A percentile compares a stretch with the other conserved stretches of the same genome.
phyloP scores from a whole-genome alignment of 129 eudicot species.

The Arctium lappa region DNA sequence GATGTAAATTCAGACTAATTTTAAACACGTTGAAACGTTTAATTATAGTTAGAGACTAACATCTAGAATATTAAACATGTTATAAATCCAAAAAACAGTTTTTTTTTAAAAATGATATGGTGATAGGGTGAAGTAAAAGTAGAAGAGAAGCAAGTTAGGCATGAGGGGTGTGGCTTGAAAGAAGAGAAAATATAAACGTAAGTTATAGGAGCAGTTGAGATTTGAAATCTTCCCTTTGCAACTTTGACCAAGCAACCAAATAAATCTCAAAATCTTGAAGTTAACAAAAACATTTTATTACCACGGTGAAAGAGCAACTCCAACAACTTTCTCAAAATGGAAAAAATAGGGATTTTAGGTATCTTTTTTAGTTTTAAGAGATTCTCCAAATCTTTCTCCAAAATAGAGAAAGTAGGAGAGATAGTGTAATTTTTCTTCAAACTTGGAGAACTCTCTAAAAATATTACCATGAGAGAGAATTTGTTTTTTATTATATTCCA shows the following conservation, averaged over 20 bases:
- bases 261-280: background rate
- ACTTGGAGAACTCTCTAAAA: too few relatives aligned
- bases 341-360: too few relatives aligned
- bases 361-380: too few relatives aligned
- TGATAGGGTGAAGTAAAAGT: background rate
- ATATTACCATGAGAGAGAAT: too few relatives aligned
- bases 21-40: background rate
- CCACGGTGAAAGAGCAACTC: too few relatives aligned
- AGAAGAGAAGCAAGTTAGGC: constrained; percentile 9
- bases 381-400: too few relatives aligned
- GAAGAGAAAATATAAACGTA: constrained; percentile 21
- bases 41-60: background rate
- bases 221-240: constrained; percentile 16
- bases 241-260: constrained; percentile 22
- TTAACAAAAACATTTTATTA: background rate
- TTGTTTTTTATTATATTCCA: too few relatives aligned
- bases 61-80: background rate
- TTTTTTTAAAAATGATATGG: background rate
- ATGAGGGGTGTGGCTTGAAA: constrained; percentile 5
- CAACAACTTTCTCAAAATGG: too few relatives aligned
- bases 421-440: too few relatives aligned
- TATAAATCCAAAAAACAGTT: background rate
- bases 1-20: background rate
- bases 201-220: constrained; percentile 11
- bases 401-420: too few relatives aligned